These are phyloP conservation scores for Acanthamoeba healyi DNA, from an alignment of 208 protist genomes.

Conservation along the genomic window DNA sequence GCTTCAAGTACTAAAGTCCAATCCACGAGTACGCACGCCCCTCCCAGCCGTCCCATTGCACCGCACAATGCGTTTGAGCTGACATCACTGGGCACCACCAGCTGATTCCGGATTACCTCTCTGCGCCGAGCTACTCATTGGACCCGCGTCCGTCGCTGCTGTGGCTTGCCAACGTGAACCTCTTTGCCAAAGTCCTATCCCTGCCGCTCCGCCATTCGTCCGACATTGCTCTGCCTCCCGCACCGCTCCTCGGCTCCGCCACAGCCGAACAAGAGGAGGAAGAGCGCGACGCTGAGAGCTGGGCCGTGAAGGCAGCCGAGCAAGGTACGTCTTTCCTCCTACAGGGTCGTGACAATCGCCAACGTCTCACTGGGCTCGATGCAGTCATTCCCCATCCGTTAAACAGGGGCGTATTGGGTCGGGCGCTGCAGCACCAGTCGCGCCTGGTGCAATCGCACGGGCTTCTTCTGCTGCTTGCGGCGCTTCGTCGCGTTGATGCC, in stretches of 20 bases:
- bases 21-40: not conserved
- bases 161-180: slow-evolving; percentile 12
- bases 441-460: not conserved
- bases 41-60: too few relatives aligned
- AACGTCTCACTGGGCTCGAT: not conserved
- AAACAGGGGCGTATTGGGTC: not conserved
- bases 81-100: not conserved
- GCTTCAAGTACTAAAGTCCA: not conserved
- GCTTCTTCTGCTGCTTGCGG: not conserved
- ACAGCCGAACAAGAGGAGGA: not conserved
- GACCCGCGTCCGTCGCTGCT: not conserved
- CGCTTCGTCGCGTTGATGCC: not conserved
- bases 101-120: not conserved
- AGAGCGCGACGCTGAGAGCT: not conserved
- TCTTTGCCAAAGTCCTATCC: not conserved
- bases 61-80: not conserved
- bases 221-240: not conserved
- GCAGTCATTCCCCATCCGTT: not conserved
- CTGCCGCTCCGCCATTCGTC: not conserved
- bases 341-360: not conserved
- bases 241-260: not conserved
- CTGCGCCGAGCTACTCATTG: not conserved
- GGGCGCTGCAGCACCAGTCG: not conserved
- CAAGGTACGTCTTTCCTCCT: not conserved
- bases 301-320: not conserved